Evolutionary conservation across 805 yeast genomes (phyloP), one percentile per base, ranked within the genome.

Genomic region (Torulaspora franciscae): DNA sequence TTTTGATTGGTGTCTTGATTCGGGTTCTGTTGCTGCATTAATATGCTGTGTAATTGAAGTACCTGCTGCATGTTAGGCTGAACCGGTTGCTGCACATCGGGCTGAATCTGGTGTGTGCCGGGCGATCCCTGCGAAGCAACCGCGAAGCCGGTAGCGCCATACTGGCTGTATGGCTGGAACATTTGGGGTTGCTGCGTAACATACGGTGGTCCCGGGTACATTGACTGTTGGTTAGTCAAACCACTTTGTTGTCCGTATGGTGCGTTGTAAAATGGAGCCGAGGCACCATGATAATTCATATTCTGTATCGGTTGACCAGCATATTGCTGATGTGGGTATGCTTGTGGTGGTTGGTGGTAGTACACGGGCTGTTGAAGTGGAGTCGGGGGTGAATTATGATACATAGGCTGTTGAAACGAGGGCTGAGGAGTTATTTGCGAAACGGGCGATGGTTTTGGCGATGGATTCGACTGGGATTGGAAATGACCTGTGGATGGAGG

Each of bases 21-120:
- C n/a, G 34, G 35, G 24, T 38, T 33, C 35, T 43, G 50, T 45
- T 52, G 52, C 33, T 58, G 60, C 38, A 59, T 37, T 28, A 57
- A 43, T 35, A 59, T 42, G 34, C 51, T 60, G 41, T 57, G 66
- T 29, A 51, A 46, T 48, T 56, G 62, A 23, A 47, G 41, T 5
- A 54, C 57, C 45, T 50, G 61, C 8, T 50, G 46, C 56, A 57
- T 50, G 35, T 51, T 19, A 19, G 22, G 22, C 22, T 19, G 22
- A 19, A 19, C 22, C 22, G 22, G 22, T 19, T 19, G 22, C 22
- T 19, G 22, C 3, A 19, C 5, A 19, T 19, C 5, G 3, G 22
- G 22, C 22, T 19, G 22, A 5, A 19, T 19, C 5, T 19, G 22
- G 22, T 5, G 3, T 19, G 5, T 3, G 22, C 22, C 22, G 5